phyloP scores from a whole-genome alignment of 1,284 basidiomycete genomes.

The Chiua sp. region DNA sequence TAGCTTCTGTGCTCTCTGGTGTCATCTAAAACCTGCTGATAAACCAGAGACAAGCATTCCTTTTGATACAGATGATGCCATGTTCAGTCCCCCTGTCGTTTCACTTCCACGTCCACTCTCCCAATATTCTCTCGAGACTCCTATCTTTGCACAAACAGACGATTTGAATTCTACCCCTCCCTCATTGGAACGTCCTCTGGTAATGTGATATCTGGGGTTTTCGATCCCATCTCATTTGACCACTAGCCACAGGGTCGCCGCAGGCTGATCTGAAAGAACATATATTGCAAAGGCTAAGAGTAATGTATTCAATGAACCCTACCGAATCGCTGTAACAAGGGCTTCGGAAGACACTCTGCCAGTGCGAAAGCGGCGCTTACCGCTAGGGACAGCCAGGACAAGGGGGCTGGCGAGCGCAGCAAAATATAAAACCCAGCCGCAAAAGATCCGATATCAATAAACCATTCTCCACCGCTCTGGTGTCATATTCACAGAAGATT shows the following conservation, averaged over 20 bases:
- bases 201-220: not conserved
- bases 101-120: constrained; percentile 31
- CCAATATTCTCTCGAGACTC: constrained; percentile 35
- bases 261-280: too few species aligned
- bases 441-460: too few species aligned
- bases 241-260: constrained; percentile 18
- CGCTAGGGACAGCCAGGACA: too few species aligned
- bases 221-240: not conserved
- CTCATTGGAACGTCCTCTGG: constrained; percentile 22
- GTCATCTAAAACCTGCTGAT: constrained; percentile 66
- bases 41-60: constrained; percentile 80
- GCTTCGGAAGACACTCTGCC: too few species aligned
- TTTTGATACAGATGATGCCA: constrained; percentile 73
- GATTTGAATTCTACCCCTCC: constrained; percentile 29
- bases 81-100: constrained; percentile 69
- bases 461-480: too few species aligned
- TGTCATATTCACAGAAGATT: too few species aligned
- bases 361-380: too few species aligned
- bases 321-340: too few species aligned
- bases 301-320: too few species aligned
- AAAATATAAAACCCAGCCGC: too few species aligned
- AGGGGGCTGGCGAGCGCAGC: too few species aligned
- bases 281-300: too few species aligned
- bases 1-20: constrained; percentile 71
- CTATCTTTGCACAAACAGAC: constrained; percentile 32